Base-by-base conservation (phyloP, 1,139 yeast genomes). In the Suhomyces bokatorum region DNA sequence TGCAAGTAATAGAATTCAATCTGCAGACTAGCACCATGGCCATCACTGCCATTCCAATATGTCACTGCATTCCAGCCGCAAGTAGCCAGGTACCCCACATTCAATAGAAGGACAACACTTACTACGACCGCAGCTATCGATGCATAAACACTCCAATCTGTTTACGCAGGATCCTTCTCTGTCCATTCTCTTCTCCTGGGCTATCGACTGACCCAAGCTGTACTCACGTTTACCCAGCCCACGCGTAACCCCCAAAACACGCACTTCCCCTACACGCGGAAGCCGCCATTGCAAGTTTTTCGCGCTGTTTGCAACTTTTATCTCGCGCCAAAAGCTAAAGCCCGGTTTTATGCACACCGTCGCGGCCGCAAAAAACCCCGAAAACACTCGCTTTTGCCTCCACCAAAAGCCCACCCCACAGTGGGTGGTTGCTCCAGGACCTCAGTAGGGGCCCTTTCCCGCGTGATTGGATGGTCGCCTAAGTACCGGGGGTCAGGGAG, bases 361-460 rank as follows among this genome's bases (percentile, higher is more conserved):
- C 27, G 29, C 28, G 36, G 36, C 36, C 36, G 36, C 36, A 34
- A 34, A 34, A 34, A 24, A 34, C 29, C 36, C 36, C 36, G 20
- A 24, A 24, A 34, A 13, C 13, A 34, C 36, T 34, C 17, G 36
- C 36, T 34, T 11, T 27, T 27, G 29, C 29, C 36, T n/a, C 26
- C 36, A 22, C 17, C 36, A 34, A 22, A 34, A 34, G 29, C 29
- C 15, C 29, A 17, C 17, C 24, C 29, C n/a, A 12, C 29, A 26
- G 29, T 26, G 29, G 20, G 24, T 20, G 24, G 24, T 20, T 20
- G 24, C 24, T 20, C 9, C 9, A 11, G n/a, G 9, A n/a, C 29
- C n/a, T 26, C 29, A 26, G 29, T 14, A 30, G 32, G 32, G 16
- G 32, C 32, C 14, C 16, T 14, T 30, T 30, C 16, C 16, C 6